Percentiles rank a stretch among this genome's conserved stretches.
Conservation (phyloP, 495 filamentous ascomycete species). For the Podospora pseudopauciseta region DNA sequence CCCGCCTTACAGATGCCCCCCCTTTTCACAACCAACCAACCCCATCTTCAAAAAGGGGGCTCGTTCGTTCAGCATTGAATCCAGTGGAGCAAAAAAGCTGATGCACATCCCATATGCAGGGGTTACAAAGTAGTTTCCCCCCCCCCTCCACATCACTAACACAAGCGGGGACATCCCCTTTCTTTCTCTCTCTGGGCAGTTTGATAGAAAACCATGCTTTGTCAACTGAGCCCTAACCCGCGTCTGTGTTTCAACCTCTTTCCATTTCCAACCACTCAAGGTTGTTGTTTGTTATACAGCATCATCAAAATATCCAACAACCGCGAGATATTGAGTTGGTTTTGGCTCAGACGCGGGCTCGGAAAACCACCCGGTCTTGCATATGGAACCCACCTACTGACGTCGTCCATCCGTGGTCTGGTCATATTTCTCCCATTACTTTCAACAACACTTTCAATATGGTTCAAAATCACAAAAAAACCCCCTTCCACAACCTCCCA, state of each 20-base stretch:
- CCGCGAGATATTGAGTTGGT: too few species aligned
- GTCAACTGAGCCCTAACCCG: neutral
- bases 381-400: too few species aligned
- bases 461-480: neutral
- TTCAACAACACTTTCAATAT: too few species aligned
- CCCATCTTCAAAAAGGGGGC: neutral
- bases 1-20: too few species aligned
- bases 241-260: neutral
- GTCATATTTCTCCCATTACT: too few species aligned
- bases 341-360: too few species aligned
- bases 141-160: neutral
- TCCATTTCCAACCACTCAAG: neutral
- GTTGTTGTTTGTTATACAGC: neutral
- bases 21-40: neutral
- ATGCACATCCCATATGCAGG: neutral
- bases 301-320: too few species aligned
- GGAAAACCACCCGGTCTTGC: too few species aligned
- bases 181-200: neutral
- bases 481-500: neutral
- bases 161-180: neutral
- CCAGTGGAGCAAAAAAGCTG: neutral
- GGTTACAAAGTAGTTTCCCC: too few species aligned
- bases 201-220: neutral
- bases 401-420: too few species aligned
- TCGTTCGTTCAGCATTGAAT: neutral